A percentile compares a stretch with the other conserved stretches of the same genome.
These are phyloP conservation scores for Penicillium cosmopolitanum DNA, from an alignment of 495 filamentous ascomycete genomes.

Conservation along the genomic window DNA sequence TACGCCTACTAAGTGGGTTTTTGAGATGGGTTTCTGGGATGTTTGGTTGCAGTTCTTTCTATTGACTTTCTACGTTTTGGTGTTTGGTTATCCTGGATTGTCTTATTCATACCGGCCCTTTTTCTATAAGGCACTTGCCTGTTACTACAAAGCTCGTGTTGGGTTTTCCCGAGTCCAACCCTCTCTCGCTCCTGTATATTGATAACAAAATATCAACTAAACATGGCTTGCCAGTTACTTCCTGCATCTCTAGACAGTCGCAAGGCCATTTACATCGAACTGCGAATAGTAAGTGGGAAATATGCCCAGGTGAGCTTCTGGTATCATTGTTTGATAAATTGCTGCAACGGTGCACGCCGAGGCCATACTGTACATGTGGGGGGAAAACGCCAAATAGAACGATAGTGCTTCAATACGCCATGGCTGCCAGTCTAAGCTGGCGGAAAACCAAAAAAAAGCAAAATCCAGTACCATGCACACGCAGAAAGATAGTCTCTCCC, in stretches of 20 bases:
- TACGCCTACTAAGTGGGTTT: constrained; percentile 25
- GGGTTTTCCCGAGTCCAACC: neutral
- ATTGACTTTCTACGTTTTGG: neutral
- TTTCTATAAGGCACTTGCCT: neutral
- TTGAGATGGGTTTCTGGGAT: neutral
- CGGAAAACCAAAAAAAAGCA: neutral
- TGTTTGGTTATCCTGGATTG: neutral
- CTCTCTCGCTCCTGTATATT: constrained; percentile 2
- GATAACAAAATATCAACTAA: neutral
- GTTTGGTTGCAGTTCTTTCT: neutral
- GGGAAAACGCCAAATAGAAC: neutral
- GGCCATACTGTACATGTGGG: neutral
- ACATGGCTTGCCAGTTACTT: neutral
- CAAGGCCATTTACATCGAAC: neutral
- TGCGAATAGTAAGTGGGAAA: neutral
- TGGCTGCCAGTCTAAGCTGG: neutral
- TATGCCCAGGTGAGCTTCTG: too few species aligned
- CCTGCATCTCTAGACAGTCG: neutral
- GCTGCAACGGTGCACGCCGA: neutral
- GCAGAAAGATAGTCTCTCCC: neutral
- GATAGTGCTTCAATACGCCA: neutral
- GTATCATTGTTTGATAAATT: neutral
- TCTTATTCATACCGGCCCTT: neutral
- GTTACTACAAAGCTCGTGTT: neutral
- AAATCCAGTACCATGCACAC: neutral